These are phyloP conservation scores for Ophiostoma populinum DNA, from an alignment of 2,329 filamentous ascomycete species.

Conservation along the genomic window DNA sequence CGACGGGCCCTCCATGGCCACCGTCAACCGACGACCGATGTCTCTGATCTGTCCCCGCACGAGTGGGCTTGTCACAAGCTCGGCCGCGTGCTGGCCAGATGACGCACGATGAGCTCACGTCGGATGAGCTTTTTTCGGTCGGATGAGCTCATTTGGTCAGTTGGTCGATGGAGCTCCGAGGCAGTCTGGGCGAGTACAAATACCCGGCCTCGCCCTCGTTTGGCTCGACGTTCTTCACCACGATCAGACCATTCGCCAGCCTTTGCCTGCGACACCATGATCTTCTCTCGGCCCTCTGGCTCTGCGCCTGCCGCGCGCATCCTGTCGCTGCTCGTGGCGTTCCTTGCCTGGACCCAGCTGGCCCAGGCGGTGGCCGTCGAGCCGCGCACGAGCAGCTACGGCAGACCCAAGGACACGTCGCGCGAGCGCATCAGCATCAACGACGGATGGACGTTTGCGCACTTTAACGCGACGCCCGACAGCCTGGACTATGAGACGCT, in stretches of 20 bases:
- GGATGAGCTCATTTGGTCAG: too few relatives aligned
- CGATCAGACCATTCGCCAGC: neutral
- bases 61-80: too few relatives aligned
- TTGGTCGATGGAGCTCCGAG: too few relatives aligned
- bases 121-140: too few relatives aligned
- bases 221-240: too few relatives aligned
- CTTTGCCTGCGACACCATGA: neutral
- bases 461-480: conserved; percentile 20
- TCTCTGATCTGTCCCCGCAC: too few relatives aligned
- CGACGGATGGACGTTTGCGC: conserved; percentile 18
- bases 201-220: too few relatives aligned
- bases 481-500: conserved; percentile 17
- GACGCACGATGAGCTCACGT: too few relatives aligned
- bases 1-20: too few relatives aligned
- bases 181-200: too few relatives aligned
- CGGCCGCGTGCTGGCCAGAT: too few relatives aligned
- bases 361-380: neutral
- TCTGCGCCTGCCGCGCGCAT: neutral
- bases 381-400: neutral
- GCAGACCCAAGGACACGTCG: neutral
- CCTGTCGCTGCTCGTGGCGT: neutral
- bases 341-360: neutral
- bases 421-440: conserved; percentile 20
- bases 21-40: too few relatives aligned
- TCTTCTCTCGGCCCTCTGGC: neutral